Evolutionary conservation across 768 basidiomycete genomes (phyloP).

Genomic region (Rhodotorula babjevae): DNA sequence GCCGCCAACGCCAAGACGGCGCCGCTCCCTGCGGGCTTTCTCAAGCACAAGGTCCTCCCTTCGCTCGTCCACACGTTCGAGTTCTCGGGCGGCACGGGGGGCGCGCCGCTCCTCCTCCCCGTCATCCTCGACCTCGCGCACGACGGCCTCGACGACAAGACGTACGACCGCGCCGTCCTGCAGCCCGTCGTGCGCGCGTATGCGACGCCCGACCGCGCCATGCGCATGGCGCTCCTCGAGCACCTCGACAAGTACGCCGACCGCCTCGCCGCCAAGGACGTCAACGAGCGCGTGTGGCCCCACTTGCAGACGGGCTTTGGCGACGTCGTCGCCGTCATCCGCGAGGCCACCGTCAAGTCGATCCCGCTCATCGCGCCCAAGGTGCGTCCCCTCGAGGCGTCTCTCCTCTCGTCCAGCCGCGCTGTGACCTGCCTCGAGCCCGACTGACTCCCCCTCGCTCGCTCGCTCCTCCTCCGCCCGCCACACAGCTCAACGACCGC

Average conservation of each 20-base stretch:
- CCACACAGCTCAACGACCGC: conserved; percentile 70
- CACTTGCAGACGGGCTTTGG: conserved; percentile 91
- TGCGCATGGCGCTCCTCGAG: conserved; percentile 87
- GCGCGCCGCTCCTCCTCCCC: conserved; percentile 67
- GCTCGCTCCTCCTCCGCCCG: not conserved
- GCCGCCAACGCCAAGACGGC: conserved; percentile 62
- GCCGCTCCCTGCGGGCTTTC: conserved; percentile 80
- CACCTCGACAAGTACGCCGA: conserved; percentile 76
- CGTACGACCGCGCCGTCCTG: conserved; percentile 66
- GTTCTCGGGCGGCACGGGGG: conserved; percentile 57
- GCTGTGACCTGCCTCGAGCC: not conserved
- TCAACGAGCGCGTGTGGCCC: conserved; percentile 86
- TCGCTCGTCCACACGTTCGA: conserved; percentile 73
- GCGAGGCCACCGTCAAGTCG: conserved; percentile 88
- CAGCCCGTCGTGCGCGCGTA: conserved; percentile 77
- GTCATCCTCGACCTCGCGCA: conserved; percentile 65
- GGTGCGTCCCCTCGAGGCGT: conserved; percentile 49
- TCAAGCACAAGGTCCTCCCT: conserved; percentile 78
- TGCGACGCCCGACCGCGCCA: conserved; percentile 84
- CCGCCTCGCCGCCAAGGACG: conserved; percentile 75
- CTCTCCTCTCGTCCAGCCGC: not conserved
- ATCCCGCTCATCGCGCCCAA: conserved; percentile 79
- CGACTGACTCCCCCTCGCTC: not conserved
- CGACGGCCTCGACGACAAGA: conserved; percentile 30
- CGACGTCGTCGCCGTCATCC: conserved; percentile 87